Base-by-base conservation (phyloP, 768 basidiomycete species). In the Russula vinacea region DNA sequence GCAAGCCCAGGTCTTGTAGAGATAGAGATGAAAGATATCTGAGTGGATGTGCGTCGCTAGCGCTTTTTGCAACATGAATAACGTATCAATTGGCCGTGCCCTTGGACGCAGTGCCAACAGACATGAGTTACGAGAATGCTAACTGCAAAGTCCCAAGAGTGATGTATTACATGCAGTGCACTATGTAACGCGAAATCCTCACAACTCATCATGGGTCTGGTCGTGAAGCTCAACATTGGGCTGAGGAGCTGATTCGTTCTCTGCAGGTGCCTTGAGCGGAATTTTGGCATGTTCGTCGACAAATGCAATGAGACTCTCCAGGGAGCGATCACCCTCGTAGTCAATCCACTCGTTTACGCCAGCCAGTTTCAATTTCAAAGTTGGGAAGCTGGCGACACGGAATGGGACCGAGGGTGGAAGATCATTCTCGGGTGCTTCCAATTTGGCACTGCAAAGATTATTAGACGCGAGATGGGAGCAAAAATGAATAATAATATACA, bases 341-440 rank as follows among this genome's bases (percentile, higher is more conserved):
- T 97, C 93, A 58, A 95, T 77, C 79, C 95, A 99, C 57, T 92
- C 87, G 60, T 80, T 79, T 24, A 84, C 78, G 52, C 96, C 96
- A 16, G 97, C 96, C 5, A 87, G 82, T 79, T 94, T 95, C 83
- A 99, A 96, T 75, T 98, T 98, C 72, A 98, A 74, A 6, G 97
- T 98, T 9, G 97, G 96, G 89, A 93, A 94, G 45, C 93, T 92
- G 60, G 79, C 71, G 64, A 98, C 77, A 58, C 87, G 85, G 92
- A 99, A 98, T 37, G 88, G 85, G 64, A 88, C 84, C n/a, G 84
- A 84, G 22, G 87, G 80, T 53, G 97, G 96, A 17, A 99, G 82
- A 74, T 99, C 97, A 74, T 99, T 99, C 77, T 97, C 94, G 64
- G 88, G 88, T 2, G 94, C 92, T 69, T 99, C 97, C 79, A 98